Evolutionary conservation across 1,284 basidiomycete species (phyloP), one percentile per base, ranked within the genome.

Genomic region (Sanghuangporus baumii): DNA sequence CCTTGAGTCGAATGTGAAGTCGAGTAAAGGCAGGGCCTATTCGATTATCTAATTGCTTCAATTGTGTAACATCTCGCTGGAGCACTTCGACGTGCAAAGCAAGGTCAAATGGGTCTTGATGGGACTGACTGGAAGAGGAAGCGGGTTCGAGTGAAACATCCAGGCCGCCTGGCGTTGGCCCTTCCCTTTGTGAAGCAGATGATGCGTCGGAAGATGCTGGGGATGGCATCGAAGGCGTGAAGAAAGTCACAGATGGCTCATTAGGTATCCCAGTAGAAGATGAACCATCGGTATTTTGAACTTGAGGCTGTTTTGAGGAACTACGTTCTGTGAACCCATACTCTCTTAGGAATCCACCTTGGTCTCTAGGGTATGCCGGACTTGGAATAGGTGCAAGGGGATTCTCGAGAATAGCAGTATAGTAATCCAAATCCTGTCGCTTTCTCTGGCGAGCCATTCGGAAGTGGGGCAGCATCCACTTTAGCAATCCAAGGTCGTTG

Each of bases 1-100:
- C 88, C 73, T 89, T 89, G 18, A 83, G 61, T 26, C 88, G 81
- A 64, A 85, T 81, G 1, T 75, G 74, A 23, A 76, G 80, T n/a
- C 87, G 81, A 6, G 74, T 78, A 9, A 83, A 67, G 2, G 81
- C 72, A 11, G 74, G 72, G n/a, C 75, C 73, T 12, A 83, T 71
- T 23, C 75, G 75, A 20, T 70, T 62, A 14, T 74, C 68, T 59
- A 90, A 75, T 0, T 71, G 66, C 57, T 75, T 71, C 31, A 91
- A 73, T 61, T 83, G 78, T 23, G 69, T 65, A 26, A 86, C 67
- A 66, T 88, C 86, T 18, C 79, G 79, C 61, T 76, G 67, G 16
- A 90, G 75, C 51, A 89, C 71, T 11, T 65, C 62, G 11, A 89
- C 72, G 70, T 91, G 88, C 1, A 81, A 72, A 52, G 79, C 69